Evolutionary conservation across 495 filamentous ascomycete species (phyloP).

Genomic region (Penicillium lagena): DNA sequence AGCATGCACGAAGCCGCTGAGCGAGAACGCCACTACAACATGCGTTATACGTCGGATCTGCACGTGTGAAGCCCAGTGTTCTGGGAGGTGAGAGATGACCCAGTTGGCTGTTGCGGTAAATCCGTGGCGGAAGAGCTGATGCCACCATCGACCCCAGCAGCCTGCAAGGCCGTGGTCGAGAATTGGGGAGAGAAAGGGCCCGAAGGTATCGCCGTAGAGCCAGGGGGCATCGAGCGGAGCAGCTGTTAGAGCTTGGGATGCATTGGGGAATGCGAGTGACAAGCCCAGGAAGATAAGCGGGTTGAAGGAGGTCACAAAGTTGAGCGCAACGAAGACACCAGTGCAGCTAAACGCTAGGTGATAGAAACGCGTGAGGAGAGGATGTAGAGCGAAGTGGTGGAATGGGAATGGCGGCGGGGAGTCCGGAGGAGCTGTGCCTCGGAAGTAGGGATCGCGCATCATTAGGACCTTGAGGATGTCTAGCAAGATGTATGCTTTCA

Average conservation of each 20-base stretch:
- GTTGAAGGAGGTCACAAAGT: constrained; percentile 47
- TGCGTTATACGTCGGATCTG: constrained; percentile 17
- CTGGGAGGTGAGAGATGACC: constrained; percentile 36
- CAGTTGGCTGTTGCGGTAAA: constrained; percentile 54
- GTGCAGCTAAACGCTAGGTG: constrained; percentile 42
- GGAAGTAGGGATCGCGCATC: constrained; percentile 73
- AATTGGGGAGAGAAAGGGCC: constrained; percentile 45
- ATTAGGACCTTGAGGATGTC: constrained; percentile 62
- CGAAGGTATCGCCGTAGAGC: constrained; percentile 61
- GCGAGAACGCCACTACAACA: constrained; percentile 46
- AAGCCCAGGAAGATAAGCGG: constrained; percentile 53
- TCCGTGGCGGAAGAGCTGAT: constrained; percentile 73
- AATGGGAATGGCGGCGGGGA: constrained; percentile 36
- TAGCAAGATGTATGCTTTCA: constrained; percentile 53
- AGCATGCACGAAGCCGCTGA: constrained; percentile 56
- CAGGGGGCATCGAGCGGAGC: constrained; percentile 51
- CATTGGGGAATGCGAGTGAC: constrained; percentile 37
- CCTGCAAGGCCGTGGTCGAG: constrained; percentile 64
- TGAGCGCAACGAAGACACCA: constrained; percentile 47
- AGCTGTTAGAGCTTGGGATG: constrained; percentile 25
- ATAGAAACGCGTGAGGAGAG: constrained; percentile 36
- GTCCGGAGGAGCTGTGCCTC: constrained; percentile 27
- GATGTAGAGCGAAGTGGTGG: constrained; percentile 31
- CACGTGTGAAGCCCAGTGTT: constrained; percentile 3
- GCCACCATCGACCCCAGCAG: constrained; percentile 83